Evolutionary conservation across 2,329 filamentous ascomycete species (phyloP), one percentile per base, ranked within the genome.

Genomic region (Venturia aucupariae): DNA sequence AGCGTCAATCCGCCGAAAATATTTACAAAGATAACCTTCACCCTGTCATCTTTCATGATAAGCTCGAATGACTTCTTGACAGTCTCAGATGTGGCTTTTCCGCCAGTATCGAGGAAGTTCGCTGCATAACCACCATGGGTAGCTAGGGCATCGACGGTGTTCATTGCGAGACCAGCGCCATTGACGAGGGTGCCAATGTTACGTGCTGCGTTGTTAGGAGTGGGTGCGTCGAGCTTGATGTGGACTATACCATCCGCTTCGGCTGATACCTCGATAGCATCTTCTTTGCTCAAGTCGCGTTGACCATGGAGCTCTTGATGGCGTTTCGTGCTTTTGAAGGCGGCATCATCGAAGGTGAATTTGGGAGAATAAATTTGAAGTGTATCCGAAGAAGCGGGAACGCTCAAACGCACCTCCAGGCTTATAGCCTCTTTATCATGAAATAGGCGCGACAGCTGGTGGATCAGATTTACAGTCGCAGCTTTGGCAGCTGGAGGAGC

Each of bases 81-180:
- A 0, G 91, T 96, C 68, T 88, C 85, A 38, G 84, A 84, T 0
- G 91, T 96, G 0, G 92, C 92, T 74, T 95, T 94, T 42, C 92
- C 92, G 35, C 92, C 92, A 0, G 90, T 95, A 73, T 96, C 92
- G 64, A 96, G 81, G 73, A 96, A 96, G 70, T 96, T 96, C 13
- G 90, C 85, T 30, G 87, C 87, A 41, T 80, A 76, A 1, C 90
- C 90, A 10, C 87, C 87, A 64, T 85, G 35, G 10, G 65, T 65
- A 67, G 66, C 65, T 1, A 96, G 83, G 0, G 89, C 88, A 73
- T 96, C 92, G 66, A 92, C 86, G 0, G 91, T 96, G 73, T 94
- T 94, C 89, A 96, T 94, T 0, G 91, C 91, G 1, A 96, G 82
- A 0, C 92, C 92, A 0, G 92, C 92, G 54, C 92, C 91, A 71